Percentiles rank a stretch among this genome's conserved stretches.
phyloP scores from a whole-genome alignment of 176 grass and related monocot species.

The Carex pumila region DNA sequence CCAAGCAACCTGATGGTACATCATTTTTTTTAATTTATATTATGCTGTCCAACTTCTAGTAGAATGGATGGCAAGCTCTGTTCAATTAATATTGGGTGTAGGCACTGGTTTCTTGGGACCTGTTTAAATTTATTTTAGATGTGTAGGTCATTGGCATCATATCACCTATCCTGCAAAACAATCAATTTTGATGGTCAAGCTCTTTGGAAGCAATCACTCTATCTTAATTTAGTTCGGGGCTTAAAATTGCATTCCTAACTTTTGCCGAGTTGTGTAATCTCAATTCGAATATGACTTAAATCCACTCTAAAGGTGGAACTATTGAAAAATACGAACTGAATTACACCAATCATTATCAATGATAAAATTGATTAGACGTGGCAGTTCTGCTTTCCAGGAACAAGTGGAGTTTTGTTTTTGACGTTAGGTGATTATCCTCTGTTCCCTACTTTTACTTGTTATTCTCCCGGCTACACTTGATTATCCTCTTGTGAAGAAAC shows the following conservation, averaged over 20 bases:
- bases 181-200: neutral
- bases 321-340: neutral
- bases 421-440: neutral
- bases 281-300: neutral
- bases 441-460: neutral
- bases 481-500: neutral
- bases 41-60: neutral
- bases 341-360: neutral
- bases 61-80: constrained; percentile 6
- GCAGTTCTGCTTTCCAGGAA: neutral
- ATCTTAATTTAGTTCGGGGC: neutral
- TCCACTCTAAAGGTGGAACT: neutral
- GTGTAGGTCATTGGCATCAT: constrained; percentile 2
- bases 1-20: constrained; percentile 45
- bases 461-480: neutral
- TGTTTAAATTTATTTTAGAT: neutral
- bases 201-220: neutral
- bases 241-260: neutral
- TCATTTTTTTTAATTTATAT: neutral
- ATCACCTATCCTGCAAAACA: neutral
- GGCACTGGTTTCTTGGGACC: neutral
- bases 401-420: neutral
- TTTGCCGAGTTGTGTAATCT: neutral
- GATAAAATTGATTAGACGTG: neutral
- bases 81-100: neutral